Base-by-base conservation (phyloP, 2,329 filamentous ascomycete genomes). In the Neofusicoccum parvum region DNA sequence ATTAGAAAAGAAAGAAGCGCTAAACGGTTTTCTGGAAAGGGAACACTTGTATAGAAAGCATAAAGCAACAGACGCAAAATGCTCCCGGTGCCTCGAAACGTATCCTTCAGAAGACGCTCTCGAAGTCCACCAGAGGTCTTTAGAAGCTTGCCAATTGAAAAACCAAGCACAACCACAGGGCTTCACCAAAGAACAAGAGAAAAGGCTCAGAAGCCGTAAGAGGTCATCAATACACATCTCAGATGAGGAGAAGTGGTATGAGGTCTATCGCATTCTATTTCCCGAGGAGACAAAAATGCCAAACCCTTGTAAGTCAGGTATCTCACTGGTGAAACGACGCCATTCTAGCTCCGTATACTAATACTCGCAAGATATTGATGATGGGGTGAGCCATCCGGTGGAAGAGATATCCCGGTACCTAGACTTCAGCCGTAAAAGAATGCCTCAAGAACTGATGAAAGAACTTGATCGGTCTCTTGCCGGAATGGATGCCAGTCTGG, bases 41-140 rank as follows among this genome's bases (percentile, higher is more conserved):
- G 54, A 59, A 5, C 54, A 59, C 9, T n/a, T 59, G 1, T 59
- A 59, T 10, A 20, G 41, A 23, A 59, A 59, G 15, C 54, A 59
- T 12, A 59, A 20, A 10, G 41, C 39, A n/a, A 32, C n/a, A 3
- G 27, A 48, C 7, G 20, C 23, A 1, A 59, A 15, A 12, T 59
- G 54, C 9, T 37, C 41, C 3, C 27, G 54, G 41, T 59, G 54
- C 6, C 11, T 34, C 3, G n/a, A 20, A 17, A 12, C 20, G 1
- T 59, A 46, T n/a, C 10, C 7, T 0, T 20, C 39, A 1, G 54
- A 46, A 17, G 23, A 36, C 5, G 7, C 27, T 9, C 41, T 59
- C 1, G 2, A 59, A 15, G 27, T 6, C 3, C 54, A 59, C 3
- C 1, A n/a, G 3, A 36, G 12, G 23, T 46, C 14, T 0, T 59